Conservation (phyloP, 1,284 basidiomycete species). For the Ganoderma leucocontextum region DNA sequence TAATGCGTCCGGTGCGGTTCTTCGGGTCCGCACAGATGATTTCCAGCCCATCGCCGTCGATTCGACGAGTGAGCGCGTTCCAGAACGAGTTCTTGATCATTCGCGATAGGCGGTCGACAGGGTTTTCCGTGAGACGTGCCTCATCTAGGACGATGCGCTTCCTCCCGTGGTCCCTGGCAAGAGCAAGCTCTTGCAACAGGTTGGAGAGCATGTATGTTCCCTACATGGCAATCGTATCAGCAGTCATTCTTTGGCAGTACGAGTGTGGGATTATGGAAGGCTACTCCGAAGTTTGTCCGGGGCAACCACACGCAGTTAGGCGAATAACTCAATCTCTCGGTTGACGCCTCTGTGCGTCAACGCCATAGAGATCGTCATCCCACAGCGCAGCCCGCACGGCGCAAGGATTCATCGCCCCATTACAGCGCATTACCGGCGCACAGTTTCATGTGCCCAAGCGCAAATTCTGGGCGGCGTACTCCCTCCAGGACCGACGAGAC, state of each 20-base stretch:
- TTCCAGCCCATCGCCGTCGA: conserved; percentile 96
- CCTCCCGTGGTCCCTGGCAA: conserved; percentile 94
- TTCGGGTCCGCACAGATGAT: conserved; percentile 98
- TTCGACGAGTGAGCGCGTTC: conserved; percentile 95
- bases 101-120: conserved; percentile 93
- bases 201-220: conserved; percentile 99
- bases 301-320: conserved; percentile 18
- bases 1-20: conserved; percentile 86
- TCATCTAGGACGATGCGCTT: conserved; percentile 99
- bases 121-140: conserved; percentile 94
- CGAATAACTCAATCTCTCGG: conserved; percentile 7
- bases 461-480: not conserved
- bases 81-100: conserved; percentile 99
- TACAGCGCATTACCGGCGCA: conserved; percentile 5
- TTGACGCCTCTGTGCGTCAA: conserved; percentile 20
- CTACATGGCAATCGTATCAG: conserved; percentile 49
- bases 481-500: not conserved
- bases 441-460: not conserved
- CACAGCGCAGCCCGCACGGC: conserved; percentile 19
- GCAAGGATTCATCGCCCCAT: not conserved
- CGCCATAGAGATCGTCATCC: conserved; percentile 21
- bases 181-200: conserved; percentile 96
- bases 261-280: not conserved
- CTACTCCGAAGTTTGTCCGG: not conserved
- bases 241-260: not conserved